Conservation (phyloP, 176 grass and related monocot genomes). For the Phyllostachys edulis region DNA sequence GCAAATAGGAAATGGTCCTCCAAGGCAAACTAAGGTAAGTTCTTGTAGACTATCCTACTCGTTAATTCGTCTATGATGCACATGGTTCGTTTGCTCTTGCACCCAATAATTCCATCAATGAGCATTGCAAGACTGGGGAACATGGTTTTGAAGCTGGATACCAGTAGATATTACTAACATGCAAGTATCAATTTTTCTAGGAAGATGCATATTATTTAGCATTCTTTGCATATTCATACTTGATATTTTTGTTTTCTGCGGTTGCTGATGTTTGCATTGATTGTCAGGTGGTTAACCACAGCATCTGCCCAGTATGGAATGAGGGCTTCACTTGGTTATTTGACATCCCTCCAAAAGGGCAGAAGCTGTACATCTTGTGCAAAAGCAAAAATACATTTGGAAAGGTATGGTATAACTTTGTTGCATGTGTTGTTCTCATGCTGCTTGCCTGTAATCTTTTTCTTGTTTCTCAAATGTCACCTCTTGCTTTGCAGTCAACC, state of each 20-base stretch:
- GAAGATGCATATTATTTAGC: background rate
- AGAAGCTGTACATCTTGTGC: constrained; percentile 95
- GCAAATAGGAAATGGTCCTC: constrained; percentile 94
- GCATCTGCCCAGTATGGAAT: constrained; percentile 81
- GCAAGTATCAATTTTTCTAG: background rate
- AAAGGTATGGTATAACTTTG: constrained; percentile 49
- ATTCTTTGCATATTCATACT: background rate
- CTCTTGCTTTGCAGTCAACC: constrained; percentile 53
- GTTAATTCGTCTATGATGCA: background rate
- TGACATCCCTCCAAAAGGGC: constrained; percentile 92
- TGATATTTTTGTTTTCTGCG: background rate
- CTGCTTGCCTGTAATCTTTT: background rate
- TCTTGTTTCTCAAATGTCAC: constrained; percentile 1
- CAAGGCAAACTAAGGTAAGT: constrained; percentile 83
- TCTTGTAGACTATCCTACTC: background rate
- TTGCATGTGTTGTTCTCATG: background rate
- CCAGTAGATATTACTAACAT: background rate
- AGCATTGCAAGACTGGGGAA: constrained; percentile 4
- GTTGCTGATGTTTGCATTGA: constrained; percentile 23
- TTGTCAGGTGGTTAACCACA: constrained; percentile 75
- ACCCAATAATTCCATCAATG: constrained; percentile 15
- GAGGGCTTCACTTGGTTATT: constrained; percentile 98
- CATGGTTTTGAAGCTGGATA: background rate
- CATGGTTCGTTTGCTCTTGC: background rate
- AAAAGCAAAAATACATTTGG: constrained; percentile 99